Percentiles rank a stretch among this genome's conserved stretches.
Conservation (phyloP, 2,329 filamentous ascomycete species). For the Penicillium sp. region DNA sequence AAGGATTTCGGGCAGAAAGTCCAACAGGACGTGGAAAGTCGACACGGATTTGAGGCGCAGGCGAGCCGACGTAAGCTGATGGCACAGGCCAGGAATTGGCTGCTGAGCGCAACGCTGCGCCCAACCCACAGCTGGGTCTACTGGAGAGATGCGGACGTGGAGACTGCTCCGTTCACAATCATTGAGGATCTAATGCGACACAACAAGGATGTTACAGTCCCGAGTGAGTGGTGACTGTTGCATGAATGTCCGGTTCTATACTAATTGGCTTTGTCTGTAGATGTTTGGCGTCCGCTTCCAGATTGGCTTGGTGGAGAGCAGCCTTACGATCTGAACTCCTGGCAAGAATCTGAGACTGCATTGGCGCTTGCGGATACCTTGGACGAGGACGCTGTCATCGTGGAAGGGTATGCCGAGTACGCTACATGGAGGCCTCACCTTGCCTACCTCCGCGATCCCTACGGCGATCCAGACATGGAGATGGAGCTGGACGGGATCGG, state of each 20-base stretch:
- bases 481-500: conserved; percentile 99
- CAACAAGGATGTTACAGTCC: conserved; percentile 97
- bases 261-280: conserved; percentile 44
- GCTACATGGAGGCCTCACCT: conserved; percentile 97
- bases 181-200: conserved; percentile 97
- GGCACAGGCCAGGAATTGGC: conserved; percentile 97
- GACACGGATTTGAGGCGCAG: conserved; percentile 95
- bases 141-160: conserved; percentile 97
- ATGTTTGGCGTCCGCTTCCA: conserved; percentile 97
- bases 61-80: conserved; percentile 91
- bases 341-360: conserved; percentile 98
- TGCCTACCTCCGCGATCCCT: conserved; percentile 93
- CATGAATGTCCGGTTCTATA: background rate
- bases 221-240: conserved; percentile 66
- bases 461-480: conserved; percentile 97
- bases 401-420: conserved; percentile 98
- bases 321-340: conserved; percentile 96
- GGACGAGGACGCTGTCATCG: conserved; percentile 97
- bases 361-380: conserved; percentile 89
- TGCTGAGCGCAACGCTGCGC: conserved; percentile 85
- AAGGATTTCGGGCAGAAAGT: conserved; percentile 99
- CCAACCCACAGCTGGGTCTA: conserved; percentile 99
- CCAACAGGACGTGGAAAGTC: conserved; percentile 94
- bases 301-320: conserved; percentile 99
- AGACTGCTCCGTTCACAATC: conserved; percentile 95